These are phyloP conservation scores for Chamaecyparis obtusa DNA, from an alignment of 75 land plant genomes.

Conservation along the genomic window DNA sequence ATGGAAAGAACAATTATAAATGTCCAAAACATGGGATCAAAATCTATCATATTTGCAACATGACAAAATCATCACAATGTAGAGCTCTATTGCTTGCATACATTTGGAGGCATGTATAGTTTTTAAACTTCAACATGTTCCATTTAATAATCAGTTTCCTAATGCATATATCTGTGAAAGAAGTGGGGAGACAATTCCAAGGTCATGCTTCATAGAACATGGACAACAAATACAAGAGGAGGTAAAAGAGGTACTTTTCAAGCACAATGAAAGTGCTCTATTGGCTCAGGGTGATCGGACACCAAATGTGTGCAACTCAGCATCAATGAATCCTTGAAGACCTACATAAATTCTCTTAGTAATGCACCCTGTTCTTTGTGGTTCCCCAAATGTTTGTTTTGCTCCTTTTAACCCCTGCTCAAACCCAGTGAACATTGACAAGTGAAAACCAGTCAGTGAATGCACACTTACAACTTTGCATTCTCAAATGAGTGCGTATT, in stretches of 20 bases:
- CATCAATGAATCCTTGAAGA: conserved; percentile 8
- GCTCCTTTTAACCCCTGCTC: too few species aligned
- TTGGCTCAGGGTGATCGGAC: conserved; percentile 1
- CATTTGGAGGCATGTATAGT: too few species aligned
- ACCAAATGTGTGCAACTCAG: conserved; percentile 1
- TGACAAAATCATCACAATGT: not conserved
- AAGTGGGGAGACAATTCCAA: not conserved
- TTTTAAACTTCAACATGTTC: not conserved
- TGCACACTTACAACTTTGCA: too few species aligned
- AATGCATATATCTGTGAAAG: not conserved
- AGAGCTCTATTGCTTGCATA: not conserved
- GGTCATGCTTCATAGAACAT: not conserved
- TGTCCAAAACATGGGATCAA: not conserved
- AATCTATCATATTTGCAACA: not conserved
- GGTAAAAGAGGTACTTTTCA: conserved; percentile 2
- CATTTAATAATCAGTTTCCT: not conserved
- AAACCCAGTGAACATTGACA: too few species aligned
- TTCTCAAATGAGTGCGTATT: too few species aligned
- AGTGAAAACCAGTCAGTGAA: too few species aligned
- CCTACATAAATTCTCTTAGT: too few species aligned
- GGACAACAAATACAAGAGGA: conserved; percentile 3
- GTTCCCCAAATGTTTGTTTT: too few species aligned
- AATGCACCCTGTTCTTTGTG: too few species aligned
- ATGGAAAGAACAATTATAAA: not conserved
- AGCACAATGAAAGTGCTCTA: not conserved